Conservation (phyloP, 2,329 filamentous ascomycete species). For the Xylaria sp. region DNA sequence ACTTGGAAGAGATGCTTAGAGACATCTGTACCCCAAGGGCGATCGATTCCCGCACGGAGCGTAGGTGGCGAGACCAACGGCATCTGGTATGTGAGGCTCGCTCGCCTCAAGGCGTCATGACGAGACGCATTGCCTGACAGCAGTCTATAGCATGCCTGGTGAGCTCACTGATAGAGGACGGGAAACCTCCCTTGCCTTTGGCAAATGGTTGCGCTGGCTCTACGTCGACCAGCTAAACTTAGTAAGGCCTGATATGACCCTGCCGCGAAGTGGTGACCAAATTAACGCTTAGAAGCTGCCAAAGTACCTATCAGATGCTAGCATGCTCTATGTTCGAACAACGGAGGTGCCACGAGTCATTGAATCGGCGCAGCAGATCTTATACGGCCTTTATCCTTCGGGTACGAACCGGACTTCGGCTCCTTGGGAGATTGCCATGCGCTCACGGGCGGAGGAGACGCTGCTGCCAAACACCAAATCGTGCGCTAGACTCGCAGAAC, state of each 20-base stretch:
- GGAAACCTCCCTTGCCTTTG: constrained; percentile 23
- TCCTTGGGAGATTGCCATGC: constrained; percentile 21
- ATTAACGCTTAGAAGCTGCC: constrained; percentile 15
- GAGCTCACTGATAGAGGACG: constrained; percentile 21
- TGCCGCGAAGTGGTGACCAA: constrained; percentile 9
- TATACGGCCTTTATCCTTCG: constrained; percentile 18
- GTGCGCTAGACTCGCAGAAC: constrained; percentile 24
- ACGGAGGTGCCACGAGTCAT: constrained; percentile 17
- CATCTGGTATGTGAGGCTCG: constrained; percentile 15
- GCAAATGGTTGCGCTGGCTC: constrained; percentile 8
- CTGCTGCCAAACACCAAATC: constrained; percentile 20
- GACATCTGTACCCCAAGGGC: constrained; percentile 12
- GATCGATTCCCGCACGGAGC: constrained; percentile 10
- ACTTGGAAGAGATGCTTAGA: constrained; percentile 11
- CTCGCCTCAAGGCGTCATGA: neutral
- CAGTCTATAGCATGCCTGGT: constrained; percentile 17
- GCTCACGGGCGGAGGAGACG: constrained; percentile 20
- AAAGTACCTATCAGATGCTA: constrained; percentile 12
- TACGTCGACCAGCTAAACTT: constrained; percentile 16
- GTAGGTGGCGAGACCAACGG: constrained; percentile 10
- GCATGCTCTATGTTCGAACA: constrained; percentile 15
- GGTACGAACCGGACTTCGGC: constrained; percentile 9
- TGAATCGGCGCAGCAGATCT: constrained; percentile 17
- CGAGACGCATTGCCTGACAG: constrained; percentile 17
- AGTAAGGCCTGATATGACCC: constrained; percentile 7